Evolutionary conservation across 164 flowering plant species (phyloP).

Genomic region (Sedum album): DNA sequence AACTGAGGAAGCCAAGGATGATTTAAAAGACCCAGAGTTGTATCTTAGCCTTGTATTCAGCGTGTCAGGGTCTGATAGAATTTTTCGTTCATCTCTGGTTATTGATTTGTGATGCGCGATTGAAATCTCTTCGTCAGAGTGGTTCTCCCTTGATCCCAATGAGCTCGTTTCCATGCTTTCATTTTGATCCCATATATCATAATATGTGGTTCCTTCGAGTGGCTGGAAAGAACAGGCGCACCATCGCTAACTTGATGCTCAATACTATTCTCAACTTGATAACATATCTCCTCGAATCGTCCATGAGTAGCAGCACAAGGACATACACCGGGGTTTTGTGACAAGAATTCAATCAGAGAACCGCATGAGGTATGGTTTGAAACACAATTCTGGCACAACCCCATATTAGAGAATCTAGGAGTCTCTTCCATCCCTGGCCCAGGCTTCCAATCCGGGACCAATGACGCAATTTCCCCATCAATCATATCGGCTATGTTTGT

Average conservation of each 20-base stretch:
- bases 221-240: conserved; percentile 23
- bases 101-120: conserved; percentile 7
- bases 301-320: conserved; percentile 71
- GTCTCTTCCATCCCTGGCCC: conserved; percentile 43
- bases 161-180: conserved; percentile 43
- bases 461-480: conserved; percentile 39
- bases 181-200: conserved; percentile 34
- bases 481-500: conserved; percentile 47
- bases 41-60: background rate
- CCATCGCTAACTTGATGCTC: conserved; percentile 32
- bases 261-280: conserved; percentile 43
- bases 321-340: conserved; percentile 22
- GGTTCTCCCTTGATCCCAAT: conserved; percentile 28
- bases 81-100: conserved; percentile 11
- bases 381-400: conserved; percentile 34
- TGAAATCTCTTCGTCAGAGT: conserved; percentile 33
- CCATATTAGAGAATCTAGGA: conserved; percentile 21
- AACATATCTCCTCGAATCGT: conserved; percentile 69
- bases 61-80: background rate
- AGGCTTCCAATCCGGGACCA: conserved; percentile 47
- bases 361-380: conserved; percentile 39
- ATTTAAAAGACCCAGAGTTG: conserved; percentile 13
- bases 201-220: conserved; percentile 19
- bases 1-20: background rate
- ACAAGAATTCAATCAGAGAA: conserved; percentile 35